Conservation (phyloP, 345 rosid genomes). For the Citrus inodora region DNA sequence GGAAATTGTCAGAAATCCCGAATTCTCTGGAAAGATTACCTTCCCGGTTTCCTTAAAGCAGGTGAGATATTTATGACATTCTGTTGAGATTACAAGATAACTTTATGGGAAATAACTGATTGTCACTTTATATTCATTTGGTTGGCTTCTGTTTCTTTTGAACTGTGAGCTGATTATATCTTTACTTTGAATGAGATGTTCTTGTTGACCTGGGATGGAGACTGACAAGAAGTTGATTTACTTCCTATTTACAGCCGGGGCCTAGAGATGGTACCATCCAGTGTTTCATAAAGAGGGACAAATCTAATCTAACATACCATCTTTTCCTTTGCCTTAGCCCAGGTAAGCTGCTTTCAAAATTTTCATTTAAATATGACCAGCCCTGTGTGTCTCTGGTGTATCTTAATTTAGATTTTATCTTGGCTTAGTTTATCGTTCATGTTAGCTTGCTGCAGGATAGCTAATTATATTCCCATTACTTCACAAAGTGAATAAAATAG, state of each 20-base stretch:
- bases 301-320: constrained; percentile 81
- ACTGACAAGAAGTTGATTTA: constrained; percentile 13
- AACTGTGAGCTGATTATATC: background rate
- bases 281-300: constrained; percentile 93
- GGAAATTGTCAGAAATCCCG: constrained; percentile 80
- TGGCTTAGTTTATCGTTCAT: background rate
- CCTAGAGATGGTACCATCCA: constrained; percentile 77
- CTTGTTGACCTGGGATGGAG: background rate
- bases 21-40: constrained; percentile 82
- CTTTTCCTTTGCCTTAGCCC: constrained; percentile 91
- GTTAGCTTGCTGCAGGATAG: background rate
- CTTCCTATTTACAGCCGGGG: constrained; percentile 64
- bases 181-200: constrained; percentile 5
- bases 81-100: background rate
- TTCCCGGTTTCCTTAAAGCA: constrained; percentile 91
- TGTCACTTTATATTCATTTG: background rate
- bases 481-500: background rate
- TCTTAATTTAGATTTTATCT: background rate
- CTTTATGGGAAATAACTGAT: background rate
- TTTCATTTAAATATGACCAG: background rate
- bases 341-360: constrained; percentile 38
- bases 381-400: background rate
- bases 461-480: background rate
- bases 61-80: constrained; percentile 35
- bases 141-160: constrained; percentile 4